Base-by-base conservation (phyloP, 2,329 filamentous ascomycete genomes). In the Reticulascus tulasneorum region DNA sequence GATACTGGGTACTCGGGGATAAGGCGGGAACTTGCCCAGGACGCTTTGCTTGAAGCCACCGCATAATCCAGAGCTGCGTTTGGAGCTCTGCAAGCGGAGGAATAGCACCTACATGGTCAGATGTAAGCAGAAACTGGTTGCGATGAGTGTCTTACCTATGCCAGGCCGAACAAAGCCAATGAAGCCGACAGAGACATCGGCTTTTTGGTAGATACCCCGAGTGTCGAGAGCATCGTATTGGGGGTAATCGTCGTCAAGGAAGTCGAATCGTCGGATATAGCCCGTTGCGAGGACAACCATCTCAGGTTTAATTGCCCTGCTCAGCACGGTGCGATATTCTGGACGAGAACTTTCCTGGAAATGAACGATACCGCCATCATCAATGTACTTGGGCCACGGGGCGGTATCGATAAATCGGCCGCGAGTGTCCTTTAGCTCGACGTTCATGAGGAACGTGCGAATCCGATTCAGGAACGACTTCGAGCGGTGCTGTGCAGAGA, bases 11-110 rank as follows among this genome's bases (percentile, higher is more conserved):
- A 11, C 12, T 18, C 15, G 20, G 2, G 12, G 8, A 6, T 12
- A 24, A 27, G 16, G 27, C 21, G 7, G 52, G 41, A 1, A 58
- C 40, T 9, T 48, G 15, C 4, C 39, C 33, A 1, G 52, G 55
- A 31, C 50, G 56, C 9, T 36, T 35, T 32, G 46, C 22, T 23
- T 60, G 51, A 0, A 71, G 47, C 2, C 71, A 56, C 7, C 57
- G 59, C 10, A 63, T 48, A 9, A 70, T 52, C 67, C 67, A 73
- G 3, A 71, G 52, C 47, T 71, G 66, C 3, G 66, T 65, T 47
- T 73, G 69, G 9, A 73, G 48, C 44, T 73, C 69, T 2, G 67
- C 56, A 3, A 73, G 57, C 1, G 69, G 67, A 8, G 69, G 67
- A 17, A 73, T 72, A 4, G 68, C 67, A 23, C 63, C 62, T 52